Conservation (phyloP, 306 rosid genomes). For the Cucurbita ficifolia region DNA sequence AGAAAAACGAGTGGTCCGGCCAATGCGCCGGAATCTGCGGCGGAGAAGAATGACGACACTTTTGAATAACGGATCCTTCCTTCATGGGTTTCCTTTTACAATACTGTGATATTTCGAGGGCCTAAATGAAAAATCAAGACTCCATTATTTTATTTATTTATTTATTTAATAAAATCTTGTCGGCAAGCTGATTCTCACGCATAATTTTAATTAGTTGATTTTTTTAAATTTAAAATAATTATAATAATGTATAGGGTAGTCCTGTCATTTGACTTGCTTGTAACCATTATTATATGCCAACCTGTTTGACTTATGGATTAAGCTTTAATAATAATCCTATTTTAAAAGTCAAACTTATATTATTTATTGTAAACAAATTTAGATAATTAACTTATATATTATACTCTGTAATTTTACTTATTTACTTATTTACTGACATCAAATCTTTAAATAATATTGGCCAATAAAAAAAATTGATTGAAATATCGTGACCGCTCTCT, state of each 20-base stretch:
- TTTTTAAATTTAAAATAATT: background rate
- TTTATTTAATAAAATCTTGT: background rate
- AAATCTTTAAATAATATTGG: too few species aligned
- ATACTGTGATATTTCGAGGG: background rate
- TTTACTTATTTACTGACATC: too few species aligned
- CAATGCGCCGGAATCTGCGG: background rate
- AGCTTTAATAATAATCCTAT: background rate
- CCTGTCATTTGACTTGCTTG: background rate
- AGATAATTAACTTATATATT: too few species aligned
- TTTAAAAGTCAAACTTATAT: background rate
- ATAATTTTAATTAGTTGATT: background rate
- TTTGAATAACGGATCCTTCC: background rate
- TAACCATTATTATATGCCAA: background rate
- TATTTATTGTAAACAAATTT: background rate
- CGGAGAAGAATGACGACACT: background rate
- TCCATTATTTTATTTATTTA: background rate
- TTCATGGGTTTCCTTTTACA: background rate
- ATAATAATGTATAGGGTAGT: background rate
- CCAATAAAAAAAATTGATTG: too few species aligned
- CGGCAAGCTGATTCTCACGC: background rate
- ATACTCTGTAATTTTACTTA: too few species aligned
- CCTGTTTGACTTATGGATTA: background rate
- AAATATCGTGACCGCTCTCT: too few species aligned
- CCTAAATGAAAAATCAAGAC: background rate
- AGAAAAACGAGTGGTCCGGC: slow-evolving; percentile 6